Conservation (phyloP, 2,329 filamentous ascomycete species). For the Saccharata proteae region DNA sequence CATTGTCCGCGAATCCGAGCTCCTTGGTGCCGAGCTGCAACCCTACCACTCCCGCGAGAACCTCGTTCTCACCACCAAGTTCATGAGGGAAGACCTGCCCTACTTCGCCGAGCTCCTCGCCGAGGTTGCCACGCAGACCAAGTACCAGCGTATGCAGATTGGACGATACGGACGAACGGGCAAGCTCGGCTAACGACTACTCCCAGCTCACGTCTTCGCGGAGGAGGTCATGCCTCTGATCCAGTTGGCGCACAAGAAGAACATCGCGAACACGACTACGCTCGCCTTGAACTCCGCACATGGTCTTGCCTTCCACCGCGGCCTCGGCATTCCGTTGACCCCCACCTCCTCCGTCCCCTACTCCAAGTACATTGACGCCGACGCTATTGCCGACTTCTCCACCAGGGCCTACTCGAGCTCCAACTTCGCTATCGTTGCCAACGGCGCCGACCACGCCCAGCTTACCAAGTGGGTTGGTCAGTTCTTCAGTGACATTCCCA, state of each 20-base stretch:
- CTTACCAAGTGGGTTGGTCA: slow-evolving; percentile 83
- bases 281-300: slow-evolving; percentile 81
- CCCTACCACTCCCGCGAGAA: slow-evolving; percentile 89
- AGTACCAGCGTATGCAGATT: slow-evolving; percentile 54
- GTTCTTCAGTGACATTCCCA: slow-evolving; percentile 70
- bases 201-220: slow-evolving; percentile 70
- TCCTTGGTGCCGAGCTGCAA: slow-evolving; percentile 81
- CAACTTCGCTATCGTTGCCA: slow-evolving; percentile 85
- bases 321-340: slow-evolving; percentile 69
- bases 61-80: slow-evolving; percentile 83
- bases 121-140: slow-evolving; percentile 80
- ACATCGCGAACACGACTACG: slow-evolving; percentile 49
- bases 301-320: slow-evolving; percentile 79
- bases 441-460: slow-evolving; percentile 65
- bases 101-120: slow-evolving; percentile 95
- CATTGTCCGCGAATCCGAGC: slow-evolving; percentile 89
- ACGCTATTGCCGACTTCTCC: slow-evolving; percentile 64
- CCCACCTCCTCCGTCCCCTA: slow-evolving; percentile 60
- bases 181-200: slow-evolving; percentile 8
- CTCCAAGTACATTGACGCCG: slow-evolving; percentile 68
- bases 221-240: slow-evolving; percentile 76
- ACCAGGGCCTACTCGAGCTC: slow-evolving; percentile 71
- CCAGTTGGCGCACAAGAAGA: slow-evolving; percentile 62
- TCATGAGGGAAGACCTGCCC: slow-evolving; percentile 87
- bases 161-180: slow-evolving; percentile 5